Evolutionary conservation across 805 yeast species (phyloP), one percentile per base, ranked within the genome.

Genomic region (Starmerella kuoi): DNA sequence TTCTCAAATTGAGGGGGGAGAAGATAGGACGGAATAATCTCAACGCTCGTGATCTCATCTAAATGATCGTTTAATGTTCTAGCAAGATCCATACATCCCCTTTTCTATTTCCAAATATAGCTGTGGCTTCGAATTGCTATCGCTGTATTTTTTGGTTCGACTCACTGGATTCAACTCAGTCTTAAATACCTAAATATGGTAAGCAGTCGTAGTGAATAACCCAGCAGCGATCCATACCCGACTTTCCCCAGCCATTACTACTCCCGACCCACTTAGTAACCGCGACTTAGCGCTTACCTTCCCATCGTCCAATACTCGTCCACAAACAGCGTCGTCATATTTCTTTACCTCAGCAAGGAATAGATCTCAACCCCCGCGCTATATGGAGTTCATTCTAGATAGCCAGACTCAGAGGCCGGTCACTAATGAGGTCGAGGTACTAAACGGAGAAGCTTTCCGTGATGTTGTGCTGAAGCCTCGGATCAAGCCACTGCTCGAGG

Each of bases 371-470:
- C 17, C 22, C 34, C 24, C 23, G 5, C 11, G 20, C 22, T 4
- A n/a, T 6, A 45, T 45, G 49, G 49, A 45, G 39, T 35, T 45
- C 32, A 28, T 20, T 20, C 24, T 57, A 37, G 58, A 47, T 37
- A 47, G 48, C 35, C 61, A 59, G 37, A 34, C 49, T 19, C 36
- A 51, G 39, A 52, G 46, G 38, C 60, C 57, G n/a, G 52, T 58
- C 36, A 26, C 41, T 22, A 50, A 57, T 41, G 46, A 44, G 35
- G 56, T 56, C 24, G 56, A 55, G 40, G 56, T 54, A n/a, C 53
- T 57, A 18, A 37, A 49, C 31, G 61, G 61, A 17, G 51, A 42
- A 18, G 43, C 50, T 7, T 48, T 50, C 38, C 51, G 60, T 17
- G 55, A 55, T 25, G 42, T 42, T 21, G 49, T 59, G 15, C 47